Evolutionary conservation across 805 yeast genomes (phyloP), one percentile per base, ranked within the genome.

Genomic region (Starmerella roubikii): DNA sequence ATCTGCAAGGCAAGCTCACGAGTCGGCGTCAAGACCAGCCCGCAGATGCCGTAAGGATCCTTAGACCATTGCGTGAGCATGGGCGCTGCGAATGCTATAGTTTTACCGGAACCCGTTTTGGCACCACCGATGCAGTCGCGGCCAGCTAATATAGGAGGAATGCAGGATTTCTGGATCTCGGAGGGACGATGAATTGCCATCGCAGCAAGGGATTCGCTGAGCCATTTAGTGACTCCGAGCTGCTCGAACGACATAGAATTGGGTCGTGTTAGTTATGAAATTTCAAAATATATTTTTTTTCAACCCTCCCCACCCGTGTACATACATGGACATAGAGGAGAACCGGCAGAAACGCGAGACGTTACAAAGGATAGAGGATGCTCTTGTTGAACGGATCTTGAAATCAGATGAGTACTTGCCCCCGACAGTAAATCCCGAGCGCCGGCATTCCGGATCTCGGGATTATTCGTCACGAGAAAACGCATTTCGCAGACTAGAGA

Each of bases 91-190:
- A 91, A 91, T 1, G 97, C 95, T 18, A 91, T 76, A 1, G 98
- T 91, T 57, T 91, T 91, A 71, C 98, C 98, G 15, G 93, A 78
- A 60, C 98, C 98, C 0, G 98, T 91, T 58, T 81, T 81, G 24
- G 98, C 98, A 31, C 98, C 98, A 37, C 98, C 99, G 37, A 91
- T 88, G 60, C 95, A 86, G 57, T 86, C 94, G 49, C 76, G 71
- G 7, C 93, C 96, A 30, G 66, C 67, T 28, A 91, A 56, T 41
- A 91, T 81, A 40, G 78, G 72, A 1, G 97, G 97, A 34, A 91
- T 88, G 55, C 95, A 84, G 3, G 84, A 82, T 8, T 64, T 55
- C 57, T 91, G 99, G 62, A 91, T 88, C 17, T 74, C 72, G 0
- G 97, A 82, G 1, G 98, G 98, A 4, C 70, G 66, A 21, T 69